Percentiles rank a stretch among this genome's conserved stretches.
Conservation (phyloP, 352 stramenopile species). For the Phytophthora ramorum region DNA sequence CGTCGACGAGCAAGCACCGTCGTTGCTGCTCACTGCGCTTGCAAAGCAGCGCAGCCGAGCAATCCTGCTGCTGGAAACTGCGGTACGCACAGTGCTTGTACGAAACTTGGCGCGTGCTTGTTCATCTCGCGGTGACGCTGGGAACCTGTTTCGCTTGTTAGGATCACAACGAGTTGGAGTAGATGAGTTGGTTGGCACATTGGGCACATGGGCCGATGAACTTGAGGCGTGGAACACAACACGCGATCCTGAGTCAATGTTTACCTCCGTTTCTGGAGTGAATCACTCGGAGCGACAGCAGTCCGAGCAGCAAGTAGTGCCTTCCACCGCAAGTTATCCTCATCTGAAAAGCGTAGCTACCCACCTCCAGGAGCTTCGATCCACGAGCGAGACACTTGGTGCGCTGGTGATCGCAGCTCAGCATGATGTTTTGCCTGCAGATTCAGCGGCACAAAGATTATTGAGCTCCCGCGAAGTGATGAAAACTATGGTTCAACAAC, state of each 20-base stretch:
- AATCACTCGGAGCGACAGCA: slow-evolving; percentile 6
- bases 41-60: slow-evolving; percentile 51
- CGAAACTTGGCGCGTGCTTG: slow-evolving; percentile 15
- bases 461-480: slow-evolving; percentile 26
- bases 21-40: slow-evolving; percentile 63
- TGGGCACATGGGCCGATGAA: slow-evolving; percentile 26
- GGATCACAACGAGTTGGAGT: slow-evolving; percentile 13
- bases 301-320: background rate
- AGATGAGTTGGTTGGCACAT: slow-evolving; percentile 16
- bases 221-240: slow-evolving; percentile 32
- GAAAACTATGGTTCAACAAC: slow-evolving; percentile 25
- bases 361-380: slow-evolving; percentile 48
- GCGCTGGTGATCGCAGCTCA: slow-evolving; percentile 53
- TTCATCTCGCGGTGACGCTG: background rate
- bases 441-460: slow-evolving; percentile 17
- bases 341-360: slow-evolving; percentile 19
- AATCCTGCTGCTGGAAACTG: slow-evolving; percentile 48
- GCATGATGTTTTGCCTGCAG: slow-evolving; percentile 37
- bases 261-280: background rate
- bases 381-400: slow-evolving; percentile 58
- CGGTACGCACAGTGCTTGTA: slow-evolving; percentile 34
- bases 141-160: slow-evolving; percentile 16
- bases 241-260: slow-evolving; percentile 12
- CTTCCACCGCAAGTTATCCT: slow-evolving; percentile 6
- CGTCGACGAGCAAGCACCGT: slow-evolving; percentile 40